Base-by-base conservation (phyloP, 2,329 filamentous ascomycete genomes). In the Colletotrichum sidae region DNA sequence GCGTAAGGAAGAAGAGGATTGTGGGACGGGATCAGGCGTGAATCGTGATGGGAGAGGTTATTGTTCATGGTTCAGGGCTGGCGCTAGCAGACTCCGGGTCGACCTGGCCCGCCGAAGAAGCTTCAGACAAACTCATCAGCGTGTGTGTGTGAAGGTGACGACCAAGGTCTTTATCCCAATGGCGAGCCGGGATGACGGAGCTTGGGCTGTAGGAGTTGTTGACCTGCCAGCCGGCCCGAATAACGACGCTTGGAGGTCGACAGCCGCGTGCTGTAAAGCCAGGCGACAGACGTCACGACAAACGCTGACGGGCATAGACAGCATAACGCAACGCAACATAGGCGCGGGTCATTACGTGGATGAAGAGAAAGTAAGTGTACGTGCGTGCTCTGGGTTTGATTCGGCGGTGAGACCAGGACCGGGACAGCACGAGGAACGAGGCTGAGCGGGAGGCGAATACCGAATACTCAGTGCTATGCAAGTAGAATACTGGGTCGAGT, bases 401-500 rank as follows among this genome's bases (percentile, higher is more conserved):
- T 41, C 39, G 9, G 10, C 13, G 10, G 9, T 41, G 45, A 42
- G 44, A 45, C 61, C 56, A 55, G 57, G 61, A 39, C 59, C 41
- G 17, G 42, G 47, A 58, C 46, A 38, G 41, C 41, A 44, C 25
- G 25, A 25, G 25, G 56, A 66, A 47, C 58, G 53, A 66, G 59
- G 59, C 59, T 58, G 59, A 53, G 63, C 33, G 46, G 52, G 47
- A 61, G 39, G 56, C 61, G 56, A 60, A 55, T 45, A 25, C 25
- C 25, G 25, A 5, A 25, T 25, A 25, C 25, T 5, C 25, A 25
- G 25, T 25, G 25, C 25, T 5, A 25, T 17, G 17, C 17, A 17
- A 17, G 17, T 25, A 25, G 25, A 25, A 25, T 25, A 25, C 25
- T 25, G 25, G 25, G 25, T 25, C 25, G 25, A 25, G 25, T 25